phyloP scores from a whole-genome alignment of 352 stramenopile genomes.

The Aphanomyces astaci region DNA sequence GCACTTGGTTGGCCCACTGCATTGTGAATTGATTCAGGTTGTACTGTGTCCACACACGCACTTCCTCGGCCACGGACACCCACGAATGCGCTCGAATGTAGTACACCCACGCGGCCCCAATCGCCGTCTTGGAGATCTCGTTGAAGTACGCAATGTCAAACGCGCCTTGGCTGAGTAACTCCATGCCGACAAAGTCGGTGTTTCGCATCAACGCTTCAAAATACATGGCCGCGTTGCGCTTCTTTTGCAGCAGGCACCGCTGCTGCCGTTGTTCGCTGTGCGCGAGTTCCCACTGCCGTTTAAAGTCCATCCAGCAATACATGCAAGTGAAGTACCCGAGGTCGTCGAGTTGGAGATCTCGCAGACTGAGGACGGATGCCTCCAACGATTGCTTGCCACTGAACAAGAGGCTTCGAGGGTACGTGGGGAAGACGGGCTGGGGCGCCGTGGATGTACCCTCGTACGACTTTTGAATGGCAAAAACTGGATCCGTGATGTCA shows the following conservation, averaged over 20 bases:
- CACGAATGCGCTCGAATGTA: slow-evolving; percentile 3
- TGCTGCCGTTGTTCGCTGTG: background rate
- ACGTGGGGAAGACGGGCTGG: background rate
- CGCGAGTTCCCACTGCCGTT: background rate
- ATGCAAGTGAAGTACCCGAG: background rate
- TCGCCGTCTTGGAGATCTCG: background rate
- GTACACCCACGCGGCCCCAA: background rate
- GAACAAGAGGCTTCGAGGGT: background rate
- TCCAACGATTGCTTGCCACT: background rate
- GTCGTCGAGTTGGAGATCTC: background rate
- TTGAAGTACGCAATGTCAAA: background rate
- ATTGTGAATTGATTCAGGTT: background rate
- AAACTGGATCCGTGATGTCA: background rate
- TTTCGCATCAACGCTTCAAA: slow-evolving; percentile 14
- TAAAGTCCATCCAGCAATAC: slow-evolving; percentile 15
- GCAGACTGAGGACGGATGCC: background rate
- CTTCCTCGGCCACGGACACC: background rate
- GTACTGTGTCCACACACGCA: background rate
- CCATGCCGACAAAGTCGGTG: background rate
- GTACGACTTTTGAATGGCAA: background rate
- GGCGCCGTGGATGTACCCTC: background rate
- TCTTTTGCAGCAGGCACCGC: background rate
- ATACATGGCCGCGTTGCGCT: slow-evolving; percentile 7
- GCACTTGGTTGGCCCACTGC: slow-evolving; percentile 6
- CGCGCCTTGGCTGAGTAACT: background rate